phyloP scores from a whole-genome alignment of 2,329 filamentous ascomycete species.

The Colletotrichum sp. region DNA sequence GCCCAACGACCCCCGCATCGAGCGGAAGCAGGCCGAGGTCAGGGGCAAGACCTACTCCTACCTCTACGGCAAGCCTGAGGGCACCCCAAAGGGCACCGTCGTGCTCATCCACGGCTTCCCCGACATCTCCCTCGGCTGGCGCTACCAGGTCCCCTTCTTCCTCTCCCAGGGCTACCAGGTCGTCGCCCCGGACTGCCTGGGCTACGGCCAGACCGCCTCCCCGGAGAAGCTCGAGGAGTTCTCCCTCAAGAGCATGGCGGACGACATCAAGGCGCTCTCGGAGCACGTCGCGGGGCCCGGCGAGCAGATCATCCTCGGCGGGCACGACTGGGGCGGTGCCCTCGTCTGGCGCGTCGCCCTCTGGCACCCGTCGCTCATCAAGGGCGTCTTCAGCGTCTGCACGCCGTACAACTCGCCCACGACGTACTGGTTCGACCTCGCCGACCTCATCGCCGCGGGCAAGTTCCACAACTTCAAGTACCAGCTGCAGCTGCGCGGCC shows the following conservation, averaged over 20 bases:
- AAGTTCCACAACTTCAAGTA: slow-evolving; percentile 76
- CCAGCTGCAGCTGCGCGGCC: slow-evolving; percentile 79
- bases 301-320: slow-evolving; percentile 76
- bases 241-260: slow-evolving; percentile 71
- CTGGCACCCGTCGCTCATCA: slow-evolving; percentile 75
- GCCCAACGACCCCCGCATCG: slow-evolving; percentile 69
- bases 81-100: slow-evolving; percentile 51
- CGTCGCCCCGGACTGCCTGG: slow-evolving; percentile 84
- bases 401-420: slow-evolving; percentile 72
- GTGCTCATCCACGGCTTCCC: slow-evolving; percentile 77
- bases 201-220: slow-evolving; percentile 80
- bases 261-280: slow-evolving; percentile 78
- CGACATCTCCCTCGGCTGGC: slow-evolving; percentile 85
- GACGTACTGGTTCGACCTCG: slow-evolving; percentile 58
- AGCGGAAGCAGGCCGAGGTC: slow-evolving; percentile 66
- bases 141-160: slow-evolving; percentile 83
- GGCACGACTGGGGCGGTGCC: slow-evolving; percentile 91
- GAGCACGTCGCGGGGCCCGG: slow-evolving; percentile 51
- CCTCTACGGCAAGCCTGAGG: slow-evolving; percentile 57
- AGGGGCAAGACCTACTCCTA: slow-evolving; percentile 76
- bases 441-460: slow-evolving; percentile 60
- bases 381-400: slow-evolving; percentile 79
- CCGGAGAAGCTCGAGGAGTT: slow-evolving; percentile 60
- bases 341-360: slow-evolving; percentile 77
- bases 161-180: slow-evolving; percentile 76